These are phyloP conservation scores for Lithospermum erythrorhizon DNA, from an alignment of 257 asterid genomes.

Conservation along the genomic window DNA sequence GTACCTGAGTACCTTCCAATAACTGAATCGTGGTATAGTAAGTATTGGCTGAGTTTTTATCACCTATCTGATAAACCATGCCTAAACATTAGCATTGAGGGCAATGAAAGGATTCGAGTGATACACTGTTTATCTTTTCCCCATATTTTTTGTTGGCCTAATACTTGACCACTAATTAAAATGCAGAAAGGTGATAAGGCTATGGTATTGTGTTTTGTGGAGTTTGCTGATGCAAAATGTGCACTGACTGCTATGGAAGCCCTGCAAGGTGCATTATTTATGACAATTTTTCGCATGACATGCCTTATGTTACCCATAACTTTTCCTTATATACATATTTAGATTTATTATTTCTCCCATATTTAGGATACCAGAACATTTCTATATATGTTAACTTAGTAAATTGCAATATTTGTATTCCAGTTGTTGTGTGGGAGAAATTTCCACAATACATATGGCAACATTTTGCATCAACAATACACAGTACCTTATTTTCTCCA, in stretches of 20 bases:
- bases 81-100: too few species aligned
- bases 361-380: not conserved
- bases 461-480: too few species aligned
- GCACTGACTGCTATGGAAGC: slow-evolving; percentile 69
- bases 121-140: not conserved
- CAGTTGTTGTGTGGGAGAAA: not conserved
- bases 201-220: slow-evolving; percentile 65
- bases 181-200: slow-evolving; percentile 73
- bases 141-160: slow-evolving; percentile 1
- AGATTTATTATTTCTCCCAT: not conserved
- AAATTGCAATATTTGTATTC: too few species aligned
- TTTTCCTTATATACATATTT: not conserved
- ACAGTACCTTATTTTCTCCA: too few species aligned
- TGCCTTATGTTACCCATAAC: not conserved
- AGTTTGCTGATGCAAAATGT: slow-evolving; percentile 64
- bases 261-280: slow-evolving; percentile 50
- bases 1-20: too few species aligned
- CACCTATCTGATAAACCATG: too few species aligned
- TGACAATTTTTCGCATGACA: not conserved
- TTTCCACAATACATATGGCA: not conserved
- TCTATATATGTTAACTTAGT: not conserved
- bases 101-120: too few species aligned
- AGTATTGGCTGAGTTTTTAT: too few species aligned
- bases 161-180: not conserved
- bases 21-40: too few species aligned